Evolutionary conservation across 495 filamentous ascomycete genomes (phyloP), one percentile per base, ranked within the genome.

Genomic region (Neurospora sublineolata): DNA sequence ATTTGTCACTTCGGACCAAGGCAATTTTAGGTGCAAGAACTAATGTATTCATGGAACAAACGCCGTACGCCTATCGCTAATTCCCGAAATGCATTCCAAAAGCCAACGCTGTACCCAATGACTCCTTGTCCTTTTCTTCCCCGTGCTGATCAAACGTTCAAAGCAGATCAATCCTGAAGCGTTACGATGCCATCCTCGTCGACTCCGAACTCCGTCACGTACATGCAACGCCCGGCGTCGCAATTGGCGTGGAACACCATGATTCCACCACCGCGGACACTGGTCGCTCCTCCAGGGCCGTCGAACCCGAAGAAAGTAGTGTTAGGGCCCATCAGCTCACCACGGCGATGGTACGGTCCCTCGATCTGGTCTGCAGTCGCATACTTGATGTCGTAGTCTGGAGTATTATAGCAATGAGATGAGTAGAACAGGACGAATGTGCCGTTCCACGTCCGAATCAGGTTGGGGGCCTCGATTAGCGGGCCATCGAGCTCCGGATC

Each of bases 341-440:
- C 70, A 36, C 72, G 78, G 1, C 74, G 79, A 75, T 82, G 83
- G 6, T 84, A 89, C 18, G 83, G 82, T 5, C 86, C 86, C 18
- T 80, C 75, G 20, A 89, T 80, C 9, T 76, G 78, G 27, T 73
- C 73, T 5, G 84, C 79, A 58, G 83, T 84, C 3, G 87, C 87
- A 75, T 85, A 89, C 70, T 83, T 83, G 46, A 87, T 79, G 72
- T 88, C 85, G 72, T 89, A 90, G 12, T 80, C 74, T 1, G 77
- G 76, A 52, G 82, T 83, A 0, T 81, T 85, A 73, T 80, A 90
- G 75, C 85, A 87, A 72, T 89, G 85, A 1, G 83, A 84, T 58
- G 86, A 87, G 77, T 87, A 91, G 71, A 89, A 90, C 6, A 91
- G 77, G 69, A 86, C 82, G 75, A 86, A 90, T 12, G 77, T 84